Evolutionary conservation across 2,329 filamentous ascomycete genomes (phyloP), one percentile per base, ranked within the genome.

Genomic region (Cercospora canescens): DNA sequence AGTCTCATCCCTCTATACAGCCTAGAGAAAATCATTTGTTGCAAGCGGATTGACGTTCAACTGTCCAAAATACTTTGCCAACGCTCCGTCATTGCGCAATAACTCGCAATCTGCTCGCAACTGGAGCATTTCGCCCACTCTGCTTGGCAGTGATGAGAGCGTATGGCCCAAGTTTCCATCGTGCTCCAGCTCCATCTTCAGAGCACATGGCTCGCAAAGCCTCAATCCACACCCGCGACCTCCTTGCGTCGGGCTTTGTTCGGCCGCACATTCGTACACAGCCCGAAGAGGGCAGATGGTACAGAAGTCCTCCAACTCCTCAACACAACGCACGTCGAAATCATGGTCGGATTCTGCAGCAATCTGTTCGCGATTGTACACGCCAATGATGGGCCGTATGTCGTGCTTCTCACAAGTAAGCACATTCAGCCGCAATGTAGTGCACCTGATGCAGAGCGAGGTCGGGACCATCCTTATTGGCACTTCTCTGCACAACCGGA

Each of bases 271-370:
- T 21, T 70, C 70, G 39, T 77, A 79, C 2, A 74, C 74, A 0
- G 80, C 81, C 1, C 79, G 76, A 11, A 72, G 72, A 2, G 76
- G 76, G 60, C 82, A 84, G 1, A 84, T 56, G 4, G 74, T 73
- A 67, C 82, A 84, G 78, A 79, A 82, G 18, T 12, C 70, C 72
- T 75, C 66, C 28, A 57, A 12, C 9, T 64, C 48, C 9, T 60
- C 18, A 21, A 56, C 18, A 60, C 7, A 8, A 57, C 37, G 11
- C 67, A 67, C 21, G 67, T 55, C 37, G 72, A 67, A 50, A 1
- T 64, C 63, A 0, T 66, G 45, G 24, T 75, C 75, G 76, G 71
- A n/a, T 72, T 71, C 1, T 62, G 68, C 9, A 50, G 52, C 8
- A 54, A 14, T 18, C 16, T 37, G 16, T 4, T 28, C 28, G 26